These are phyloP conservation scores for Primulina tabacum DNA, from an alignment of 257 asterid genomes.

Conservation along the genomic window DNA sequence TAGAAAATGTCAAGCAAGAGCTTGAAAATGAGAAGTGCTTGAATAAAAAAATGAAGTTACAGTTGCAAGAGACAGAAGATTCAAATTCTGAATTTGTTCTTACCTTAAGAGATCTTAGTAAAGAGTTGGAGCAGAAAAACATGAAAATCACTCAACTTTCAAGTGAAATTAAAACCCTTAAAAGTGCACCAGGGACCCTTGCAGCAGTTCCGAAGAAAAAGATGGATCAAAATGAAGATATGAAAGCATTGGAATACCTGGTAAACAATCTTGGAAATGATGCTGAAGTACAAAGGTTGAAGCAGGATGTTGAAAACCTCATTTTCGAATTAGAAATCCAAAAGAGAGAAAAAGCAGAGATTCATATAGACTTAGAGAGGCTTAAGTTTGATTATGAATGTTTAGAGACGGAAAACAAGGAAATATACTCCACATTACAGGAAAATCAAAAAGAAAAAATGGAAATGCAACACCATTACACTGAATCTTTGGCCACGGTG, in stretches of 20 bases:
- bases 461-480: slow-evolving; percentile 48
- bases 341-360: slow-evolving; percentile 56
- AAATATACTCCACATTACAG: slow-evolving; percentile 43
- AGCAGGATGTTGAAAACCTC: slow-evolving; percentile 46
- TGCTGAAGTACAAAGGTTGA: slow-evolving; percentile 52
- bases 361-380: slow-evolving; percentile 42
- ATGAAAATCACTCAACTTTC: slow-evolving; percentile 63
- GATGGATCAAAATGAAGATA: slow-evolving; percentile 35
- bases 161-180: slow-evolving; percentile 41
- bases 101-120: slow-evolving; percentile 69
- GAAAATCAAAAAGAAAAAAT: slow-evolving; percentile 40
- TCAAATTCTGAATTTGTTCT: slow-evolving; percentile 85
- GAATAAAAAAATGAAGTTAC: slow-evolving; percentile 51
- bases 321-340: slow-evolving; percentile 57
- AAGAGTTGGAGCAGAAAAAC: slow-evolving; percentile 62
- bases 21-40: slow-evolving; percentile 60
- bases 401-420: slow-evolving; percentile 50
- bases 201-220: slow-evolving; percentile 29
- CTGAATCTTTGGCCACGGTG: slow-evolving; percentile 46
- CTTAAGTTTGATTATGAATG: slow-evolving; percentile 47
- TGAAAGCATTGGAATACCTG: slow-evolving; percentile 29
- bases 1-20: slow-evolving; percentile 54
- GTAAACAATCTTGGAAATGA: slow-evolving; percentile 28
- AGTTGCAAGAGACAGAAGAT: slow-evolving; percentile 79
- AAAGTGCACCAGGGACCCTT: slow-evolving; percentile 38